These are phyloP conservation scores for Alternaria rosae DNA, from an alignment of 2,329 filamentous ascomycete species.

Conservation along the genomic window DNA sequence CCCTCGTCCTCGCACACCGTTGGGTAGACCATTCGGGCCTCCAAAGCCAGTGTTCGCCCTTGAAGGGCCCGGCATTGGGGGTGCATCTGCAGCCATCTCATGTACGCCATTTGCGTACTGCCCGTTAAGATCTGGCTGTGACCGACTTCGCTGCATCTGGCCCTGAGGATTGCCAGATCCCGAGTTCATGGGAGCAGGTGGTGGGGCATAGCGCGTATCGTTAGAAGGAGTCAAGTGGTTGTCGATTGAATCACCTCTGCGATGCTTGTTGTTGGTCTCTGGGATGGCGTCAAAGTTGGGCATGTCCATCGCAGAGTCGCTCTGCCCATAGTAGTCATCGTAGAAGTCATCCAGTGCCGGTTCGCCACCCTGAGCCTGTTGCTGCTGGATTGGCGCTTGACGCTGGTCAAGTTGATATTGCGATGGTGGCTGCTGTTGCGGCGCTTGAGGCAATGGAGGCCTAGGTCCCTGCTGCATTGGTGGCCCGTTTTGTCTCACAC, in stretches of 20 bases:
- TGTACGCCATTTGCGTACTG: conserved; percentile 60
- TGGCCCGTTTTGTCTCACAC: conserved; percentile 33
- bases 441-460: conserved; percentile 40
- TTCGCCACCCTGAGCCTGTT: conserved; percentile 34
- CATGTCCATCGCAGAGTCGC: conserved; percentile 63
- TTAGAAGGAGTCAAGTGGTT: conserved; percentile 39
- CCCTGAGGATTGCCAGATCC: conserved; percentile 36
- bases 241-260: conserved; percentile 49
- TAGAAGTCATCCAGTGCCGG: conserved; percentile 61
- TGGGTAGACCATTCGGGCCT: conserved; percentile 31
- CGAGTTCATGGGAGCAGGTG: conserved; percentile 12
- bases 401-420: conserved; percentile 28
- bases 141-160: conserved; percentile 66
- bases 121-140: conserved; percentile 67
- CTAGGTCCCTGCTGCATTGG: conserved; percentile 34
- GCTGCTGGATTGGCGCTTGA: conserved; percentile 27
- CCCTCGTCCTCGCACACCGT: conserved; percentile 37
- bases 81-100: conserved; percentile 73
- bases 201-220: conserved; percentile 15
- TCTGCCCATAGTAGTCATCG: conserved; percentile 56
- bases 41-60: conserved; percentile 52
- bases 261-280: conserved; percentile 39
- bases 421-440: conserved; percentile 26
- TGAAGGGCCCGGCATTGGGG: conserved; percentile 59
- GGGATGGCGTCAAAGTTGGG: conserved; percentile 68